These are phyloP conservation scores for Boletus bicolor DNA, from an alignment of 768 basidiomycete genomes.

Conservation along the genomic window DNA sequence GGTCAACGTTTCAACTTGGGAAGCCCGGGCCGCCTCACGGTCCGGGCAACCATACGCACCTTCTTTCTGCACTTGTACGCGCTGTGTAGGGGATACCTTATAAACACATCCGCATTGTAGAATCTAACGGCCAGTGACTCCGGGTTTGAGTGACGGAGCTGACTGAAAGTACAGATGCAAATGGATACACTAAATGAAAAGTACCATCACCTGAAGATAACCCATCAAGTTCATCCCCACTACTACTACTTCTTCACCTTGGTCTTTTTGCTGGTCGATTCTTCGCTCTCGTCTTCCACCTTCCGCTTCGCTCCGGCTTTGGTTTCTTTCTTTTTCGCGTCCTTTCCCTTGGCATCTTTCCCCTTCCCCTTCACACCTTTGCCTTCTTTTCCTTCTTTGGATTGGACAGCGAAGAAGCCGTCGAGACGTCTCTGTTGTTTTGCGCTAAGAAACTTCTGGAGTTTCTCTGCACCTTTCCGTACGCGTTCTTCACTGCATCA, in stretches of 20 bases:
- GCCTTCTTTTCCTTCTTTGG: slow-evolving; percentile 45
- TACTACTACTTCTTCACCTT: slow-evolving; percentile 42
- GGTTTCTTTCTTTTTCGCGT: slow-evolving; percentile 12
- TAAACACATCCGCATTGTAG: neutral
- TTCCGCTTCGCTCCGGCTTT: slow-evolving; percentile 23
- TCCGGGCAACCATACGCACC: neutral
- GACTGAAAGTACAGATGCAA: slow-evolving; percentile 15
- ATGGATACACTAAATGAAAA: slow-evolving; percentile 9
- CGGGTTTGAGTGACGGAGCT: neutral
- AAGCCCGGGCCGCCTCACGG: neutral
- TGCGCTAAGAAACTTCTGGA: slow-evolving; percentile 77
- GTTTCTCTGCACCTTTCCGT: slow-evolving; percentile 90
- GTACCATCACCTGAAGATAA: neutral
- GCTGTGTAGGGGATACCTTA: neutral
- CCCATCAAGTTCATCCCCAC: neutral
- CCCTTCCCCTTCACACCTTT: slow-evolving; percentile 43
- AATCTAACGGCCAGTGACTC: neutral
- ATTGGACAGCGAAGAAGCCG: slow-evolving; percentile 84
- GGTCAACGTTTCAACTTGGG: neutral
- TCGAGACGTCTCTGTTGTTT: slow-evolving; percentile 98
- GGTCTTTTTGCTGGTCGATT: slow-evolving; percentile 36
- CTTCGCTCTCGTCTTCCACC: slow-evolving; percentile 34
- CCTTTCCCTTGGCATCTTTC: slow-evolving; percentile 49
- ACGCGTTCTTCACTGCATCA: slow-evolving; percentile 86
- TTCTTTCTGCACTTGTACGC: neutral